Evolutionary conservation across 768 basidiomycete genomes (phyloP), one percentile per base, ranked within the genome.

Genomic region (Coprinellus micaceus): DNA sequence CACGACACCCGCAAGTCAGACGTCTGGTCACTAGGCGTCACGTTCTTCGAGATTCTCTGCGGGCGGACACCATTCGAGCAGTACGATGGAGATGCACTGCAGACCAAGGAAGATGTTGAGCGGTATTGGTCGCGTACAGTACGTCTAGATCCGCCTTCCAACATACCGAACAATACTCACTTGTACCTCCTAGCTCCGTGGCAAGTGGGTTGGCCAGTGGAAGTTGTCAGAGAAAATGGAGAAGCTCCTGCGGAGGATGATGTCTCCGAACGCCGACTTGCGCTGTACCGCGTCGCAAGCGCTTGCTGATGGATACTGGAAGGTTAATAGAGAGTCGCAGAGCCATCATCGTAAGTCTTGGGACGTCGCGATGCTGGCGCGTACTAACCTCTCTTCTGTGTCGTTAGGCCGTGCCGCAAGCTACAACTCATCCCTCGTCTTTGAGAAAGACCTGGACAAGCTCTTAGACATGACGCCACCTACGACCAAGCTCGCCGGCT

Each of bases 1-100:
- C 96, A 99, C 63, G 96, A 99, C 67, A 98, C 96, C 46, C 86
- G 96, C 44, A 90, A 94, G 71, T 88, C 90, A 0, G 96, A 89
- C 60, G 75, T 92, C 44, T 91, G 88, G 86, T 85, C 89, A n/a
- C 83, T 91, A 2, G 88, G 88, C 46, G 76, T 96, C 25, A 92
- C 95, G 0, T 90, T 98, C 69, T 99, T 97, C 67, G 96, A 99
- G 70, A 90, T 99, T 58, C 81, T 98, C 29, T 76, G 87, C 22
- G 95, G 95, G 1, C 81, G 96, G 10, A 98, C 96, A 1, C 94
- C 95, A 1, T 98, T 98, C 65, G 90, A 94, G 68, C 67, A 88
- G 60, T 80, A 82, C 39, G 89, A 91, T 60, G 84, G 85, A 6
- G 91, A 95, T 64, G 80, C 87, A 58, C 88, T 94, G 60, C 73